Evolutionary conservation across 192 early-diverging fungal species (phyloP), one percentile per base, ranked within the genome.

Genomic region (Phlyctochytrium arcticum): DNA sequence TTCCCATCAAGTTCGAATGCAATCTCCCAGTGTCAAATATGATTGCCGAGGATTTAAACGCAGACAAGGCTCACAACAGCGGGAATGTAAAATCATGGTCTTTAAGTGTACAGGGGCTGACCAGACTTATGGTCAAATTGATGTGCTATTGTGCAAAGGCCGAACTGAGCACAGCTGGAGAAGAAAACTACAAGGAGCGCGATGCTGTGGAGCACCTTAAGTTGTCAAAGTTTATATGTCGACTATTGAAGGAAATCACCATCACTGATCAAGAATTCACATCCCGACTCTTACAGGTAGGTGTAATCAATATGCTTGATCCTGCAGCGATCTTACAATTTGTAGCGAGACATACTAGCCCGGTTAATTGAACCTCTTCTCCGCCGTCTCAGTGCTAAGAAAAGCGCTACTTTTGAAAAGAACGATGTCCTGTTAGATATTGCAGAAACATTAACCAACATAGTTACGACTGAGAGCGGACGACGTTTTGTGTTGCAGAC

Each of bases 281-380:
- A 15, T 36, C 59, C 50, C 29, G 59, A 23, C 42, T 80, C 27
- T 68, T 64, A 19, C 60, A 75, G 67, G 76, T 74, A 44, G 51
- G 48, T 15, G n/a, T 65, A 15, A 2, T 12, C 32, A 24, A 29
- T 10, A n/a, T 24, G 24, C 23, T 32, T 55, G 23, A 54, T 27
- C n/a, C 21, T 19, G 39, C 39, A 19, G 26, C 2, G 1, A 10
- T 57, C 23, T 63, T 17, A 12, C 3, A 49, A 9, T 31, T 49
- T 70, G 33, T 36, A 77, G 75, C 46, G 62, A 36, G 44, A 36
- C 23, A 48, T 72, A 39, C n/a, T 79, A 10, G 8, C 8, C 17
- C 66, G 76, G 42, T 57, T 80, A 2, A 55, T 80, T 3, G n/a
- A 64, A 29, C 78, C 78, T 17, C 27, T 78, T n/a, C 49, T 48